Evolutionary conservation across 2,329 filamentous ascomycete species (phyloP), one percentile per base, ranked within the genome.

Genomic region (Aspergillus arachidicola): DNA sequence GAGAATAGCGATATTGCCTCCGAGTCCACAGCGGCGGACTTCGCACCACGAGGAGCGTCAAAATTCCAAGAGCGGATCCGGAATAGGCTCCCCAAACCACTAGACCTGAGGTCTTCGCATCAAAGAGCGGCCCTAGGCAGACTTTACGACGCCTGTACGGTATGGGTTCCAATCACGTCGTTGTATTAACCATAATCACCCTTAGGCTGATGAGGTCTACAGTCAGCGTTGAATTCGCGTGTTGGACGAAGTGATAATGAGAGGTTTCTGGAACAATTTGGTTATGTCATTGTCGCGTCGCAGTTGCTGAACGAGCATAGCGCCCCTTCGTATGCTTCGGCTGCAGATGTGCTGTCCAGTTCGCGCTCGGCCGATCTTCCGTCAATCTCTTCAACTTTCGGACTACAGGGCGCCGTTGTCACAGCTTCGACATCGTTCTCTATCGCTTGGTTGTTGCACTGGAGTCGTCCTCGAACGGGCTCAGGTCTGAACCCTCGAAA

Each of bases 251-350:
- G 87, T 69, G 93, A 96, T 71, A 96, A 94, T 74, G 86, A 90
- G 69, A 89, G 89, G 68, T 97, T 97, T 72, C 85, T 97, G 63
- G 94, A 97, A 78, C 91, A 93, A 74, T 97, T 97, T 73, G 91
- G 94, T 67, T 97, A 97, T 79, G 91, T 92, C 26, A 92, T 97
- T 68, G 91, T 97, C 73, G 93, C 93, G 57, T 97, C 94, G 26
- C 93, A 97, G 75, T 85, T 97, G 16, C 83, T 97, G 46, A 93
- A 88, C 72, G 91, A 87, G 86, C 77, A 79, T 64, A 78, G 74
- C 61, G 76, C 79, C 14, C 76, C 77, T 5, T 78, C 78, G 45
- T 79, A 80, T 66, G 76, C 73, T 11, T 77, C 78, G 30, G 75
- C 77, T 23, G 67, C 73, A 34, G 74, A 76, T 48, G 71, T 78